phyloP scores from a whole-genome alignment of 371 early-diverging fungal genomes.

The Mucor lusitanicus region DNA sequence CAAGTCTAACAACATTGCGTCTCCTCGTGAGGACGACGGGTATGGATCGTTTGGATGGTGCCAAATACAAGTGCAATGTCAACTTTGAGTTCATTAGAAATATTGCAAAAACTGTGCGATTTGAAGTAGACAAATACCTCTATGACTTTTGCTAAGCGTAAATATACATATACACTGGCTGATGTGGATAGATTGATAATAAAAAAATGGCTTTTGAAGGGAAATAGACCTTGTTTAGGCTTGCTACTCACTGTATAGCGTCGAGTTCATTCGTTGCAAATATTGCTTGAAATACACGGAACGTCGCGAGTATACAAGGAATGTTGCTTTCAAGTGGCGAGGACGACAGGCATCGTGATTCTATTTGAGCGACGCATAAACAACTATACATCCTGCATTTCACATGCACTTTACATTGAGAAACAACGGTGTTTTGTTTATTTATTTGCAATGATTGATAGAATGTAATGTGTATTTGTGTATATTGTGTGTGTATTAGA shows the following conservation, averaged over 20 bases:
- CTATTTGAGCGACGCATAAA: background rate
- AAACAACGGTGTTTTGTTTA: background rate
- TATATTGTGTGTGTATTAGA: background rate
- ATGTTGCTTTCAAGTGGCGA: too few relatives aligned
- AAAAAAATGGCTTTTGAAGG: too few relatives aligned
- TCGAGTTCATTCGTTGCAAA: too few relatives aligned
- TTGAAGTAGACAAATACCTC: constrained; percentile 84
- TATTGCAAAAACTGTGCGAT: constrained; percentile 71
- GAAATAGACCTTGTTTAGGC: too few relatives aligned
- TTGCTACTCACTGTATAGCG: too few relatives aligned
- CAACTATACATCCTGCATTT: background rate
- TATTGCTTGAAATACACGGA: too few relatives aligned
- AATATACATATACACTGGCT: too few relatives aligned
- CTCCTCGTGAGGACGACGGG: constrained; percentile 70
- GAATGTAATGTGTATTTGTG: background rate
- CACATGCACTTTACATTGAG: background rate
- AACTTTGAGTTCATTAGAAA: constrained; percentile 72
- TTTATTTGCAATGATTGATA: background rate
- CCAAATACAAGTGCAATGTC: constrained; percentile 87
- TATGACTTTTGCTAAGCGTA: constrained; percentile 63
- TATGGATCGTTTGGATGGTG: constrained; percentile 75
- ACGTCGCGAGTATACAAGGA: too few relatives aligned
- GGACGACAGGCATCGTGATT: too few relatives aligned
- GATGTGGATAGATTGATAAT: too few relatives aligned
- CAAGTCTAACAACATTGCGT: constrained; percentile 74